phyloP scores from a whole-genome alignment of 2,329 filamentous ascomycete genomes.

The Meredithiella fracta region DNA sequence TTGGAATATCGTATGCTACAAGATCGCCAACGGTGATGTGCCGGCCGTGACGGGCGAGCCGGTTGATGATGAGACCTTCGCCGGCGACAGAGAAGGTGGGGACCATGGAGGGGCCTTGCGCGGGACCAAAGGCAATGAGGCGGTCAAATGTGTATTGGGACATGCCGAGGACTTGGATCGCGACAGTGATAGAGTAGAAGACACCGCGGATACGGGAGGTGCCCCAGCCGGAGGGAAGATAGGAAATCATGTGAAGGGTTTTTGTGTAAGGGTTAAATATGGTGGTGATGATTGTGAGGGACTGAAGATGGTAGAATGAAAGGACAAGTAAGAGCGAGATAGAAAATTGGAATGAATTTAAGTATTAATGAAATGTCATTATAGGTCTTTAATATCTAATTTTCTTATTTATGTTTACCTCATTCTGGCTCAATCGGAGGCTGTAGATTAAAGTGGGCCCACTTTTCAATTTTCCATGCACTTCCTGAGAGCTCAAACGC shows the following conservation, averaged over 20 bases:
- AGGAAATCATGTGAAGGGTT: conserved; percentile 6
- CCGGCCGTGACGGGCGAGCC: conserved; percentile 51
- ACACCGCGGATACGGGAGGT: conserved; percentile 17
- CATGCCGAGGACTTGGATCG: conserved; percentile 29
- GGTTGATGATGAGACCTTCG: conserved; percentile 53
- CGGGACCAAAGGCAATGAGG: conserved; percentile 40
- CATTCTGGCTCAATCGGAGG: background rate
- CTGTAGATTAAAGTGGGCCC: background rate
- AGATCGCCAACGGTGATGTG: conserved; percentile 61
- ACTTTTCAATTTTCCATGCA: background rate
- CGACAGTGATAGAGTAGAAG: conserved; percentile 28
- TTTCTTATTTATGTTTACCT: background rate
- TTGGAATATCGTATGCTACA: conserved; percentile 61
- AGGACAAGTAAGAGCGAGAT: no score
- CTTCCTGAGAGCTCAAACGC: background rate
- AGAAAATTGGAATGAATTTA: no score
- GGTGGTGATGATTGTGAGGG: no score
- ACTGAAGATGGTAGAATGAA: no score
- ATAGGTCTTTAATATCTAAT: no score
- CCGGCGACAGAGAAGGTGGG: conserved; percentile 57
- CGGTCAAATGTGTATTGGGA: conserved; percentile 42
- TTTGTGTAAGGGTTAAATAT: background rate
- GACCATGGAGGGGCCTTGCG: conserved; percentile 70
- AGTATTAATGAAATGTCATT: no score
- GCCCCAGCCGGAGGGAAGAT: conserved; percentile 12